Evolutionary conservation across 2,329 filamentous ascomycete genomes (phyloP).

Genomic region (Pyrenophora tritici-repentis): DNA sequence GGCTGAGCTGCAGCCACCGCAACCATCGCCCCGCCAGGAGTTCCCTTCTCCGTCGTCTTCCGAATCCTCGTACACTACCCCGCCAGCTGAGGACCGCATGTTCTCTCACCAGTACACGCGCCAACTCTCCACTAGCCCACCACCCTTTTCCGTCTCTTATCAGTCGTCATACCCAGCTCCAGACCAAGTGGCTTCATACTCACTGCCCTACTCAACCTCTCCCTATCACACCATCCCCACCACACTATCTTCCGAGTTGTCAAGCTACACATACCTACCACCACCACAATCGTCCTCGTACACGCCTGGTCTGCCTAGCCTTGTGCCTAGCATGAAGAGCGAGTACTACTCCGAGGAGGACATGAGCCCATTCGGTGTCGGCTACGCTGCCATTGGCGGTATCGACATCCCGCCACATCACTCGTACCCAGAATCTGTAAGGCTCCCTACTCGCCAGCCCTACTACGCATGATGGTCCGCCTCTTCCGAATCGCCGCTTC

Average conservation of each 20-base stretch:
- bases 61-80: constrained; percentile 47
- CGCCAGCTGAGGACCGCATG: constrained; percentile 70
- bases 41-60: constrained; percentile 45
- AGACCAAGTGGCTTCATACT: constrained; percentile 64
- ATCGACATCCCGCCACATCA: constrained; percentile 66
- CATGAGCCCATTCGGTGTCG: constrained; percentile 69
- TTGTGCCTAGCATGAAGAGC: constrained; percentile 67
- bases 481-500: constrained; percentile 31
- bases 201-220: constrained; percentile 57
- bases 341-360: constrained; percentile 65
- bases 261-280: constrained; percentile 62
- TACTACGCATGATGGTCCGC: constrained; percentile 43
- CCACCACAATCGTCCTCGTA: constrained; percentile 51
- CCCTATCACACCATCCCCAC: constrained; percentile 48
- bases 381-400: constrained; percentile 66
- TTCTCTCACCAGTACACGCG: constrained; percentile 70
- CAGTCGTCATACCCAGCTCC: constrained; percentile 68
- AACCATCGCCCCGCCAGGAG: constrained; percentile 44
- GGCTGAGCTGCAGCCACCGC: constrained; percentile 55
- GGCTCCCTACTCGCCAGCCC: constrained; percentile 55
- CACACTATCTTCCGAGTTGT: constrained; percentile 45
- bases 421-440: constrained; percentile 73
- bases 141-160: constrained; percentile 65
- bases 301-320: constrained; percentile 66
- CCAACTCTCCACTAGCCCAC: constrained; percentile 72